Percentiles rank a stretch among this genome's conserved stretches.
phyloP scores from a whole-genome alignment of 495 filamentous ascomycete species.

The Recurvomyces mirabilis region DNA sequence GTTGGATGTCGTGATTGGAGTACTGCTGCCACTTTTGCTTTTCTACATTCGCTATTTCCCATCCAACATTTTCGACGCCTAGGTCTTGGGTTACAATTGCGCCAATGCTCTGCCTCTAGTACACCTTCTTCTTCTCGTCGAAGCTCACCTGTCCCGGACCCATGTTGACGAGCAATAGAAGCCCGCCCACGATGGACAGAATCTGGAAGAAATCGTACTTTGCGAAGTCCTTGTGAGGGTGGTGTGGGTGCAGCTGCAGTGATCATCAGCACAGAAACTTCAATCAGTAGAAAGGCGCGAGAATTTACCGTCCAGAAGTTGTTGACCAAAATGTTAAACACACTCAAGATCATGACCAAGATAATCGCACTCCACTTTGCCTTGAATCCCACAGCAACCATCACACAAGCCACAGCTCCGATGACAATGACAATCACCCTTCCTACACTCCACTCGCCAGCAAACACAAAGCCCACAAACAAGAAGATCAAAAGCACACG shows the following conservation, averaged over 20 bases:
- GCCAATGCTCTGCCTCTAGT: conserved; percentile 44
- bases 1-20: too few relatives aligned
- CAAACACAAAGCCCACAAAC: conserved; percentile 92
- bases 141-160: conserved; percentile 94
- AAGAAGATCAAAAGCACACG: conserved; percentile 94
- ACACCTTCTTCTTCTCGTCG: conserved; percentile 99
- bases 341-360: conserved; percentile 82
- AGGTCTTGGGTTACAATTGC: too few relatives aligned
- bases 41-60: too few relatives aligned
- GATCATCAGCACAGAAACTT: conserved; percentile 5
- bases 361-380: conserved; percentile 95
- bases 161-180: conserved; percentile 94
- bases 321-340: conserved; percentile 95
- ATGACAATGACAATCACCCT: conserved; percentile 70
- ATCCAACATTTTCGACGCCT: too few relatives aligned
- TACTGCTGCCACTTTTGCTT: too few relatives aligned
- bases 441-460: conserved; percentile 81
- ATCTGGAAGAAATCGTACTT: conserved; percentile 99
- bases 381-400: conserved; percentile 99
- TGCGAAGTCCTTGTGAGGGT: conserved; percentile 98
- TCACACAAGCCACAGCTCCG: conserved; percentile 84
- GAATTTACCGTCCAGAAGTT: conserved; percentile 98
- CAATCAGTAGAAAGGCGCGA: not conserved
- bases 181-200: conserved; percentile 94
- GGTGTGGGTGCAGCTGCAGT: conserved; percentile 81